Conservation (phyloP, 2,329 filamentous ascomycete genomes). For the Periconia sp. region DNA sequence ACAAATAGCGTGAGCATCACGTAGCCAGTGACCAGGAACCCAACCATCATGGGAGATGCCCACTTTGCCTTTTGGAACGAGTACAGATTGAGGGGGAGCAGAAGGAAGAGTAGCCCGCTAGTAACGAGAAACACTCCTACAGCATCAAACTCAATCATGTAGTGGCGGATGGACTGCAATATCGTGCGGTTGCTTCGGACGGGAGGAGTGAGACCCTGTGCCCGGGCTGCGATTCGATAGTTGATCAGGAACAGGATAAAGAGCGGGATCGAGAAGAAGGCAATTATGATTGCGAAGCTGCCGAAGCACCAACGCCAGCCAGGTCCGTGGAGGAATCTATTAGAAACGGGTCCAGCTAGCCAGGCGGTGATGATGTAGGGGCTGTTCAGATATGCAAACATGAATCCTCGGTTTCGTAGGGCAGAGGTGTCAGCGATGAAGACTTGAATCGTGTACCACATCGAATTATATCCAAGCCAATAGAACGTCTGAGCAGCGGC, state of each 20-base stretch:
- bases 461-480: not conserved
- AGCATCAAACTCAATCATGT: slow-evolving; percentile 61
- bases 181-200: slow-evolving; percentile 49
- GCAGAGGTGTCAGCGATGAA: slow-evolving; percentile 69
- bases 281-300: slow-evolving; percentile 64
- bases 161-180: slow-evolving; percentile 52
- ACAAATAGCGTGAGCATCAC: slow-evolving; percentile 25
- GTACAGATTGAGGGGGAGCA: slow-evolving; percentile 65
- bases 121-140: slow-evolving; percentile 62
- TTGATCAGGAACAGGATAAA: slow-evolving; percentile 58
- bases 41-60: slow-evolving; percentile 36
- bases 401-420: slow-evolving; percentile 64
- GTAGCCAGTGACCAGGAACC: slow-evolving; percentile 38
- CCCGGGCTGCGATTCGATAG: slow-evolving; percentile 59
- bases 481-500: slow-evolving; percentile 61
- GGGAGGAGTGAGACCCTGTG: slow-evolving; percentile 51
- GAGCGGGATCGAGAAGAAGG: slow-evolving; percentile 59
- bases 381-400: slow-evolving; percentile 51
- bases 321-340: slow-evolving; percentile 47
- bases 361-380: slow-evolving; percentile 22
- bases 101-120: slow-evolving; percentile 62
- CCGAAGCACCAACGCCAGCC: slow-evolving; percentile 70
- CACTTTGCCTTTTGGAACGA: slow-evolving; percentile 18
- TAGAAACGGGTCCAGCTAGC: slow-evolving; percentile 19
- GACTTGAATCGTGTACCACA: slow-evolving; percentile 58